Percentiles rank a stretch among this genome's conserved stretches.
These are phyloP conservation scores for Cutaneotrichosporon spelunceum DNA, from an alignment of 1,284 basidiomycete species.

Conservation along the genomic window DNA sequence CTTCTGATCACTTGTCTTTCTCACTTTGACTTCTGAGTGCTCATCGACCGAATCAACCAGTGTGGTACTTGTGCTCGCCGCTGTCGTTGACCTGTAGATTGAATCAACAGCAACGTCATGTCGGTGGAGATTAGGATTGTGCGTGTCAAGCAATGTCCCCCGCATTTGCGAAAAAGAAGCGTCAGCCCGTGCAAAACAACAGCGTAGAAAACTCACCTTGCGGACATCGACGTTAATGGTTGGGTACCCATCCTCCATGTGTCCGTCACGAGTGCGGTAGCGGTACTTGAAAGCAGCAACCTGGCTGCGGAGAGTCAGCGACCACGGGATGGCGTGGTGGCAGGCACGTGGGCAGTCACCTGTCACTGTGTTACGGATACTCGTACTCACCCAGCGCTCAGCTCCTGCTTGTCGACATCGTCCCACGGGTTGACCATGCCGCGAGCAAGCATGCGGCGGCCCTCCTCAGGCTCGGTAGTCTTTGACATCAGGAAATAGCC, in stretches of 20 bases:
- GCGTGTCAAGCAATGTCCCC: not conserved
- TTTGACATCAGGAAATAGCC: conserved; percentile 51
- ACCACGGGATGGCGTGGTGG: not conserved
- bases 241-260: conserved; percentile 48
- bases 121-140: not conserved
- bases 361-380: no score
- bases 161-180: not conserved
- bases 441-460: conserved; percentile 30
- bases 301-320: conserved; percentile 24
- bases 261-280: conserved; percentile 48
- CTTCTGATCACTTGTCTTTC: not conserved
- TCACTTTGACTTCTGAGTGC: not conserved
- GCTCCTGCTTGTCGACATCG: conserved; percentile 39
- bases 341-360: no score
- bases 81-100: conserved; percentile 22
- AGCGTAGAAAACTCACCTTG: conserved; percentile 31
- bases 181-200: not conserved
- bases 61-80: conserved; percentile 23
- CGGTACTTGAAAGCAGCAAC: conserved; percentile 52
- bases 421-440: conserved; percentile 50
- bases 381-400: conserved; percentile 41
- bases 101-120: not conserved
- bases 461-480: conserved; percentile 35
- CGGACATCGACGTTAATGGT: conserved; percentile 39
- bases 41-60: conserved; percentile 2